Evolutionary conservation across 2,329 filamentous ascomycete species (phyloP).

Genomic region (Beauveria sp.): DNA sequence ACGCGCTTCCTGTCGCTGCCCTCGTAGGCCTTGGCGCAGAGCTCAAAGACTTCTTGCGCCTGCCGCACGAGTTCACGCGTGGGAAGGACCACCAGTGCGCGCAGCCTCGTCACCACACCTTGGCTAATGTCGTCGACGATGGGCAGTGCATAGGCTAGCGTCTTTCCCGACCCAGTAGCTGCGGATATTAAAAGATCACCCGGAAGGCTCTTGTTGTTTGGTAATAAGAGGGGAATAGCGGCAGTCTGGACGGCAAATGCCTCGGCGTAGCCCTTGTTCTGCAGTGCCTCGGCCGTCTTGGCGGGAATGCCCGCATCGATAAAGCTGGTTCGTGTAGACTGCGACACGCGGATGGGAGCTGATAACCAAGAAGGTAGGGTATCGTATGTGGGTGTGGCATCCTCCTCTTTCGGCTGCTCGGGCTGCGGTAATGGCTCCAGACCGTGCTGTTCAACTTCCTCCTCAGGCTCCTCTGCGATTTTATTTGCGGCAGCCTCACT

Average conservation of each 20-base stretch:
- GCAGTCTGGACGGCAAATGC: slow-evolving; percentile 37
- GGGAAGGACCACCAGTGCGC: slow-evolving; percentile 79
- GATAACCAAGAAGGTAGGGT: slow-evolving; percentile 76
- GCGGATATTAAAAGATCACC: slow-evolving; percentile 87
- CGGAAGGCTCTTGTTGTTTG: slow-evolving; percentile 48
- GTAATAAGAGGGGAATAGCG: slow-evolving; percentile 70
- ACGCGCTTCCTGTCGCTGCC: slow-evolving; percentile 54
- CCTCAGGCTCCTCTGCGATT: slow-evolving; percentile 24
- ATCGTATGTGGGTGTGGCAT: slow-evolving; percentile 60
- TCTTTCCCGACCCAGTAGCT: slow-evolving; percentile 93
- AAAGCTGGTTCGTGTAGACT: slow-evolving; percentile 55
- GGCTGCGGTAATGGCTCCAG: slow-evolving; percentile 79
- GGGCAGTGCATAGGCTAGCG: slow-evolving; percentile 81
- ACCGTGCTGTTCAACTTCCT: slow-evolving; percentile 51
- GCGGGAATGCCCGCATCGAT: slow-evolving; percentile 52
- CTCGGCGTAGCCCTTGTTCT: slow-evolving; percentile 44
- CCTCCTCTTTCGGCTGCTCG: slow-evolving; percentile 47
- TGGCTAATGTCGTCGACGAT: slow-evolving; percentile 69
- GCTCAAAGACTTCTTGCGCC: slow-evolving; percentile 68
- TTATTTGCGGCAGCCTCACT: slow-evolving; percentile 30
- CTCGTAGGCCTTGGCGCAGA: slow-evolving; percentile 59
- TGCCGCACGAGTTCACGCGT: slow-evolving; percentile 87
- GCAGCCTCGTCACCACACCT: slow-evolving; percentile 56
- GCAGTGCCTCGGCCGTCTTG: slow-evolving; percentile 53
- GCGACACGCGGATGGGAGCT: slow-evolving; percentile 61